Conservation (phyloP, 371 early-diverging fungal genomes). For the Mortierella sp. region DNA sequence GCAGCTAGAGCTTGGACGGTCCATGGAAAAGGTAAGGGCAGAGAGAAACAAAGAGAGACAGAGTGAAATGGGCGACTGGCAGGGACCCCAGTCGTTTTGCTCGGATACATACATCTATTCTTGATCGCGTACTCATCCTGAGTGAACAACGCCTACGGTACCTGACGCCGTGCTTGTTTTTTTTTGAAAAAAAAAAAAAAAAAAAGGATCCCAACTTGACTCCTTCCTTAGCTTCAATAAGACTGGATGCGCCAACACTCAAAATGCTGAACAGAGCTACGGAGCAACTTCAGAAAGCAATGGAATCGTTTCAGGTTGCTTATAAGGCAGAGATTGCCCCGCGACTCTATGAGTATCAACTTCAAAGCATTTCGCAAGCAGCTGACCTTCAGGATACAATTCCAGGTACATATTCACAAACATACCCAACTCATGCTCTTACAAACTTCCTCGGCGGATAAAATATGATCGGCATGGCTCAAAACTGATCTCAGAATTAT, state of each 20-base stretch:
- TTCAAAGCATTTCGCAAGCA: background rate
- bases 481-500: too few species aligned
- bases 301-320: background rate
- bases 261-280: background rate
- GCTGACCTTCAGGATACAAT: conserved; percentile 3
- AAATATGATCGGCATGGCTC: too few species aligned
- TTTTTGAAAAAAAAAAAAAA: background rate
- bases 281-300: background rate
- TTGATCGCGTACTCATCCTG: too few species aligned
- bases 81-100: too few species aligned
- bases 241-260: background rate
- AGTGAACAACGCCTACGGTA: too few species aligned
- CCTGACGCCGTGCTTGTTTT: background rate
- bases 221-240: background rate
- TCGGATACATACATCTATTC: too few species aligned
- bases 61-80: too few species aligned
- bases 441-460: too few species aligned
- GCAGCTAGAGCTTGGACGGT: too few species aligned
- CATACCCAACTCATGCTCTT: too few species aligned
- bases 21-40: too few species aligned
- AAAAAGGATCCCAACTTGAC: background rate
- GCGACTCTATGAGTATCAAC: background rate
- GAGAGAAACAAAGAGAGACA: too few species aligned
- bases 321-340: conserved; percentile 2
- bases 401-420: conserved; percentile 4